These are phyloP conservation scores for Physcomitrellopsis africana DNA, from an alignment of 225 moss, liverwort and hornwort genomes.

Conservation along the genomic window DNA sequence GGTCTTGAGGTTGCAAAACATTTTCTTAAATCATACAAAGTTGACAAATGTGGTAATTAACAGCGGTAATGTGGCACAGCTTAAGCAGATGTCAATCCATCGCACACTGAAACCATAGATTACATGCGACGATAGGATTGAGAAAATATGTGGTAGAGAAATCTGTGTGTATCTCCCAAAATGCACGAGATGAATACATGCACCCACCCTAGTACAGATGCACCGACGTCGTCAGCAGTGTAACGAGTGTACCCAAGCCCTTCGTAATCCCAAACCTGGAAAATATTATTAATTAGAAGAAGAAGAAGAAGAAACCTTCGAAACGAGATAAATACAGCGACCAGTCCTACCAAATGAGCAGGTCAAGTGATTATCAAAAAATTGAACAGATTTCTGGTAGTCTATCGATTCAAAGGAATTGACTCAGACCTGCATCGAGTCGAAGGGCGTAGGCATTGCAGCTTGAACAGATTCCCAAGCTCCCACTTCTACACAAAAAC, in stretches of 20 bases:
- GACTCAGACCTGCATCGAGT: slow-evolving; percentile 79
- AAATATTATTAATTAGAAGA: not conserved
- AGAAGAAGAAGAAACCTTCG: slow-evolving; percentile 4
- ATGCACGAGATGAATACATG: not conserved
- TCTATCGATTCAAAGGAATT: not conserved
- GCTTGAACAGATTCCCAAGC: slow-evolving; percentile 74
- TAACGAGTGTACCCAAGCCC: slow-evolving; percentile 89
- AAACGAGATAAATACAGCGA: slow-evolving; percentile 20
- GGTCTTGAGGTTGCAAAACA: too few relatives aligned
- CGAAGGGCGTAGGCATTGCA: slow-evolving; percentile 65
- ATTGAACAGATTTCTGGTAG: not conserved
- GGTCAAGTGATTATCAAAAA: slow-evolving; percentile 1
- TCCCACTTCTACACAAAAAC: slow-evolving; percentile 68
- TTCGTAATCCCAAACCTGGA: slow-evolving; percentile 94
- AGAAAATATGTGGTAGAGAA: not conserved
- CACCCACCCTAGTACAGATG: slow-evolving; percentile 74
- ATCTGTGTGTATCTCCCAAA: not conserved
- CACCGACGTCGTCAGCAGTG: slow-evolving; percentile 87
- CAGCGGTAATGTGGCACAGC: too few relatives aligned
- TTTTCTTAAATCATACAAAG: too few relatives aligned
- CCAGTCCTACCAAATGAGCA: slow-evolving; percentile 10
- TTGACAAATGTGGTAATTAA: too few relatives aligned
- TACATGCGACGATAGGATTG: not conserved
- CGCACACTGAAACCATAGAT: not conserved
- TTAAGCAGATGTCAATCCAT: too few relatives aligned